Evolutionary conservation across 2,329 filamentous ascomycete species (phyloP).

Genomic region (Colletotrichum sp.): DNA sequence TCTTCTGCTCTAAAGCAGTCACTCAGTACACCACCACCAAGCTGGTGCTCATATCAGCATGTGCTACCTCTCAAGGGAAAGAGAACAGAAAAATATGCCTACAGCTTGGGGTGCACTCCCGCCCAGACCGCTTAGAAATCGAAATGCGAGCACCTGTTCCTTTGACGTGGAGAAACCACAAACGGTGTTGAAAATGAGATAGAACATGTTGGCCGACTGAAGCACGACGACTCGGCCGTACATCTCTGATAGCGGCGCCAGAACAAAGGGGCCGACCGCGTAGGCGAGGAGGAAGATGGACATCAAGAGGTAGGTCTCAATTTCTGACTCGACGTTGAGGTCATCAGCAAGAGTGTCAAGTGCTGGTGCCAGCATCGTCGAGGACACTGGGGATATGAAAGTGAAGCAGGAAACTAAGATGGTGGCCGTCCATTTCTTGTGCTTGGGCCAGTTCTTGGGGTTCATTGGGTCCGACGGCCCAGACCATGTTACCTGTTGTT

Average conservation of each 20-base stretch:
- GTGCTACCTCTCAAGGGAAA: accelerated
- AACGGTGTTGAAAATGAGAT: conserved; percentile 59
- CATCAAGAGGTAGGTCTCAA: conserved; percentile 56
- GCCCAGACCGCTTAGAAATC: conserved; percentile 53
- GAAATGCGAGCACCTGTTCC: conserved; percentile 52
- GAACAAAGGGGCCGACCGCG: conserved; percentile 56
- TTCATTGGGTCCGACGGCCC: conserved; percentile 46
- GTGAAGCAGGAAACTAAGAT: conserved; percentile 45
- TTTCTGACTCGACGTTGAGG: conserved; percentile 44
- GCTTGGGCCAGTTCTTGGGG: conserved; percentile 51
- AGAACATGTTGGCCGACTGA: conserved; percentile 52
- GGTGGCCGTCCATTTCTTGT: conserved; percentile 39
- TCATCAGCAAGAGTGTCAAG: conserved; percentile 48
- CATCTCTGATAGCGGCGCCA: conserved; percentile 58
- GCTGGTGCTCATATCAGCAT: conserved; percentile 11
- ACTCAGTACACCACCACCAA: conserved; percentile 51
- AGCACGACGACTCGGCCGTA: conserved; percentile 52
- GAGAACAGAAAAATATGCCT: not conserved
- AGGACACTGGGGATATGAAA: conserved; percentile 62
- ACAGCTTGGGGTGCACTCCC: conserved; percentile 52
- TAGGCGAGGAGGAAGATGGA: conserved; percentile 66
- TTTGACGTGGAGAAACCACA: conserved; percentile 54
- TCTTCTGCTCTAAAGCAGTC: conserved; percentile 53
- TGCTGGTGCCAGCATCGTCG: conserved; percentile 55
- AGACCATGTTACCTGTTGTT: conserved; percentile 44